Evolutionary conservation across 176 grass and related monocot species (phyloP).

Genomic region (Carex pumila): DNA sequence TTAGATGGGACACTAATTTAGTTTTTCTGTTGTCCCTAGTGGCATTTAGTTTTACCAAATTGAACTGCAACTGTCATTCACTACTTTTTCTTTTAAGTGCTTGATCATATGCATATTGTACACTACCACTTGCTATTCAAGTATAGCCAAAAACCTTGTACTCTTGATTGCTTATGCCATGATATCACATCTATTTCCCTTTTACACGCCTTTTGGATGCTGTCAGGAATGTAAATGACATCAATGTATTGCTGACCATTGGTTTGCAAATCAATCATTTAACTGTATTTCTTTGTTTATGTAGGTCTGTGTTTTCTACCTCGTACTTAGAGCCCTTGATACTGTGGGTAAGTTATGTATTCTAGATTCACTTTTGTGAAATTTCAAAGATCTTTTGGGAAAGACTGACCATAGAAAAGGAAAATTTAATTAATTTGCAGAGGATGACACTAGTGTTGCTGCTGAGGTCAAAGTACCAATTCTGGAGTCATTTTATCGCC

Average conservation of each 20-base stretch:
- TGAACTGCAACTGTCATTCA: not conserved
- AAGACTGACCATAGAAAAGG: not conserved
- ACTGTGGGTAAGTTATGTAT: constrained; percentile 57
- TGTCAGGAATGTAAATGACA: not conserved
- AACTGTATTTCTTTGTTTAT: not conserved
- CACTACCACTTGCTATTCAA: not conserved
- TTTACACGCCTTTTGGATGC: not conserved
- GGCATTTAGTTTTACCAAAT: not conserved
- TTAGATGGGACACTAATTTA: not conserved
- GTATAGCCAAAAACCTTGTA: not conserved
- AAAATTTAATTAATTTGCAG: constrained; percentile 27
- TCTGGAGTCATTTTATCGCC: constrained; percentile 51
- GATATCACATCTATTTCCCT: not conserved
- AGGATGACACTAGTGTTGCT: constrained; percentile 86
- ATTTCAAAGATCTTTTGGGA: not conserved
- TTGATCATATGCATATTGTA: not conserved
- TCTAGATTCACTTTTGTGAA: not conserved
- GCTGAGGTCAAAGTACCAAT: constrained; percentile 76
- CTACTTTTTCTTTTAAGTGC: not conserved
- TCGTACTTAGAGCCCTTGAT: constrained; percentile 93
- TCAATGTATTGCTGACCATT: not conserved
- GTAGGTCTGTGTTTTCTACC: constrained; percentile 97
- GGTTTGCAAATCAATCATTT: not conserved
- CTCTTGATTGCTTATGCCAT: not conserved
- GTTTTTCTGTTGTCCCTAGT: not conserved